A percentile compares a stretch with the other conserved stretches of the same genome.
These are phyloP conservation scores for Asparagopsis taxiformis DNA, from an alignment of 31 red algal genomes.

Conservation along the genomic window DNA sequence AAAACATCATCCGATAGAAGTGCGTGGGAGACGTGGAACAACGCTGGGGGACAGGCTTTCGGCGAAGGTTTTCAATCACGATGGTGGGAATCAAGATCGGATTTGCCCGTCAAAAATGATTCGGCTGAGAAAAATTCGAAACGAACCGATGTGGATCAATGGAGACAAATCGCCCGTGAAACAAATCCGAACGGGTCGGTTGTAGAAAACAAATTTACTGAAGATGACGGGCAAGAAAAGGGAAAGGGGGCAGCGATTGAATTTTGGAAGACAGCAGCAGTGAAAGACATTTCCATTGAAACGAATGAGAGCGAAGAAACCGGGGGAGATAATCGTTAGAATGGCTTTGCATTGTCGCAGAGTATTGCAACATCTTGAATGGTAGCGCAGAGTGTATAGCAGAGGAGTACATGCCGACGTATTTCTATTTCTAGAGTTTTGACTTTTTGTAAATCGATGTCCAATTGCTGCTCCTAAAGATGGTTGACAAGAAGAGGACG, in stretches of 20 bases:
- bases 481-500: too few relatives aligned
- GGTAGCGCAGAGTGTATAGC: too few relatives aligned
- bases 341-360: too few relatives aligned
- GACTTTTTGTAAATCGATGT: too few relatives aligned
- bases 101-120: neutral
- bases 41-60: neutral
- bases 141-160: slow-evolving; percentile 22
- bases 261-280: slow-evolving; percentile 28
- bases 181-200: neutral
- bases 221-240: neutral
- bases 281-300: slow-evolving; percentile 8
- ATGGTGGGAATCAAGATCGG: slow-evolving; percentile 33
- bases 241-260: slow-evolving; percentile 13
- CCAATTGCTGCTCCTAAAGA: too few relatives aligned
- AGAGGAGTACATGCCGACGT: too few relatives aligned
- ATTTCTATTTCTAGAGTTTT: too few relatives aligned
- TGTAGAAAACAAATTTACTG: neutral
- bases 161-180: slow-evolving; percentile 14
- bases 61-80: neutral
- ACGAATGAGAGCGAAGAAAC: neutral
- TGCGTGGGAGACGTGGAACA: slow-evolving; percentile 60
- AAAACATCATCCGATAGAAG: slow-evolving; percentile 57
- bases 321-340: neutral
- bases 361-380: too few relatives aligned
- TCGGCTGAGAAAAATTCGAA: neutral